phyloP scores from a whole-genome alignment of 495 filamentous ascomycete genomes.

The Copromyces sp. region DNA sequence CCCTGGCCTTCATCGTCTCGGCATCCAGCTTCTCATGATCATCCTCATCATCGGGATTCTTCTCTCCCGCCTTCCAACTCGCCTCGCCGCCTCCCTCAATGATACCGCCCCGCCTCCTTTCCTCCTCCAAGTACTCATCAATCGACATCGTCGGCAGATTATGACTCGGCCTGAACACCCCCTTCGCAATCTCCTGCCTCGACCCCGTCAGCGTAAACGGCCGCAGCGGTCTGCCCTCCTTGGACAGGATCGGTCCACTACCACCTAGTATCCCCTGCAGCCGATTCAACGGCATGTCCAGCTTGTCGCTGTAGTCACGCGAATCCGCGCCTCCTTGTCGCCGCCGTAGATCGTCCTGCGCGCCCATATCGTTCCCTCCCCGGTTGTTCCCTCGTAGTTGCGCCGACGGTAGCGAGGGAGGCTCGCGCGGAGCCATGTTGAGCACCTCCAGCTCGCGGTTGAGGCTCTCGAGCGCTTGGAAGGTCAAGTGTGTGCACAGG shows the following conservation, averaged over 20 bases:
- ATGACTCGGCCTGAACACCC: conserved; percentile 85
- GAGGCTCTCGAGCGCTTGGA: conserved; percentile 75
- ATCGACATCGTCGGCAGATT: conserved; percentile 96
- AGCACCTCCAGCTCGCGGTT: conserved; percentile 77
- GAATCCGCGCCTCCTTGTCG: conserved; percentile 41
- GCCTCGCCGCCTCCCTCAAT: conserved; percentile 83
- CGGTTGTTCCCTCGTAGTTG: neutral
- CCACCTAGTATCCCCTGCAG: conserved; percentile 28
- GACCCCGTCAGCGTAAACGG: conserved; percentile 82
- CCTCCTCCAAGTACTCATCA: conserved; percentile 94
- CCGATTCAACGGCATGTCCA: conserved; percentile 1
- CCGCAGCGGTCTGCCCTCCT: conserved; percentile 74
- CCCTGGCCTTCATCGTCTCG: conserved; percentile 86
- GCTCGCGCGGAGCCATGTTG: conserved; percentile 49
- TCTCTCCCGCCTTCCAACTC: conserved; percentile 39
- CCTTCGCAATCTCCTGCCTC: conserved; percentile 63
- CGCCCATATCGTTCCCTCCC: neutral
- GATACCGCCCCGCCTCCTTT: conserved; percentile 75
- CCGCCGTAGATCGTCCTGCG: conserved; percentile 9
- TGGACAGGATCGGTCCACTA: conserved; percentile 66
- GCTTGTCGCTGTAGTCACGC: conserved; percentile 21
- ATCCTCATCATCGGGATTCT: conserved; percentile 76
- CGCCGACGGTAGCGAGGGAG: conserved; percentile 25
- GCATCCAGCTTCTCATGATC: conserved; percentile 72
- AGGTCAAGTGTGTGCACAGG: conserved; percentile 66